Evolutionary conservation across 2,329 filamentous ascomycete species (phyloP).

Genomic region (Clarireedia paspali): DNA sequence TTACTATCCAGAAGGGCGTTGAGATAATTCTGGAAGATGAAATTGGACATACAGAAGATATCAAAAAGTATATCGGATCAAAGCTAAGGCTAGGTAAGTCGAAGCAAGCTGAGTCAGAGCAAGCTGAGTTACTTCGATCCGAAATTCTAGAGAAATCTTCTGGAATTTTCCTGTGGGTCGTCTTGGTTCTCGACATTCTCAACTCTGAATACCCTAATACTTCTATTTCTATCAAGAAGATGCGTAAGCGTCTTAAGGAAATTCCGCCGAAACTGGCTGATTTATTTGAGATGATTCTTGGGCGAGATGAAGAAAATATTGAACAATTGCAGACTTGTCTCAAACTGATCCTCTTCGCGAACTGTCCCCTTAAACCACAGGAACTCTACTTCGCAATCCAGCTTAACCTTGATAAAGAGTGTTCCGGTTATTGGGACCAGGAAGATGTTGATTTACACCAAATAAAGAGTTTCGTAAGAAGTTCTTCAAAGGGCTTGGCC

Average conservation of each 20-base stretch:
- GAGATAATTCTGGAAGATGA: slow-evolving; percentile 24
- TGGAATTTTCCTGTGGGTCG: slow-evolving; percentile 20
- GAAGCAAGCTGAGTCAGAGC: background rate
- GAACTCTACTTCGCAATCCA: slow-evolving; percentile 21
- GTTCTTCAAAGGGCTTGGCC: slow-evolving; percentile 36
- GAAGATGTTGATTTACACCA: slow-evolving; percentile 23
- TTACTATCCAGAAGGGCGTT: slow-evolving; percentile 18
- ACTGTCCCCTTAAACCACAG: slow-evolving; percentile 16
- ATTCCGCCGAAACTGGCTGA: slow-evolving; percentile 15
- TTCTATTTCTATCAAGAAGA: slow-evolving; percentile 20
- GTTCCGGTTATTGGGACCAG: slow-evolving; percentile 15
- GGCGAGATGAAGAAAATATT: slow-evolving; percentile 37
- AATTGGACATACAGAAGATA: slow-evolving; percentile 25
- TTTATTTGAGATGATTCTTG: slow-evolving; percentile 16
- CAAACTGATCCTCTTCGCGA: slow-evolving; percentile 46
- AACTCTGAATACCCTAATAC: slow-evolving; percentile 34
- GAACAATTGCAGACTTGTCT: slow-evolving; percentile 39
- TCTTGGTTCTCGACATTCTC: slow-evolving; percentile 31
- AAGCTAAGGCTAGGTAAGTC: slow-evolving; percentile 18
- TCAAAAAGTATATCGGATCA: slow-evolving; percentile 22
- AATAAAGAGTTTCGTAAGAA: slow-evolving; percentile 32
- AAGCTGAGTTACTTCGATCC: slow-evolving; percentile 10
- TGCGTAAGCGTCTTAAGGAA: slow-evolving; percentile 32
- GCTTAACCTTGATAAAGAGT: slow-evolving; percentile 11
- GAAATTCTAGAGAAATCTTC: slow-evolving; percentile 16